These are phyloP conservation scores for Cryomyces minteri DNA, from an alignment of 495 filamentous ascomycete species.

Conservation along the genomic window DNA sequence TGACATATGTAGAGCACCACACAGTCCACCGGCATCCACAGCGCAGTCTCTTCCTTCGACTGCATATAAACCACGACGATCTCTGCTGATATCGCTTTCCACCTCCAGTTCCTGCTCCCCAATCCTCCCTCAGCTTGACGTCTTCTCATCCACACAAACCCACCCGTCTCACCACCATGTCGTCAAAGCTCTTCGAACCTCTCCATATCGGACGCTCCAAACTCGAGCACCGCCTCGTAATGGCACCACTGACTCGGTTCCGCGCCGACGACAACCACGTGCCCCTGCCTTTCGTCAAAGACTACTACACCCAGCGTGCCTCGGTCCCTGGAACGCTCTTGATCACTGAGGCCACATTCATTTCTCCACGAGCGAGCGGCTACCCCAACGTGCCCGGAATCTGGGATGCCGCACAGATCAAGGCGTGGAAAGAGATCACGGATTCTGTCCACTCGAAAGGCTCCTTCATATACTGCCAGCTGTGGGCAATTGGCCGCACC, in stretches of 20 bases:
- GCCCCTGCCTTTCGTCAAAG: conserved; percentile 21
- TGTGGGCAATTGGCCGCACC: conserved; percentile 50
- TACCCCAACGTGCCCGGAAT: conserved; percentile 44
- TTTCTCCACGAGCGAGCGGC: conserved; percentile 33
- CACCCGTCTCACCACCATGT: too few species aligned
- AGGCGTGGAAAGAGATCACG: conserved; percentile 41
- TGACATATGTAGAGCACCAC: too few species aligned
- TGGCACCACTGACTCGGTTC: conserved; percentile 11
- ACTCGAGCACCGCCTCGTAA: conserved; percentile 7
- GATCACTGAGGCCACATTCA: conserved; percentile 47
- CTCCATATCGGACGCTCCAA: conserved; percentile 4
- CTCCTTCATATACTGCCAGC: conserved; percentile 43
- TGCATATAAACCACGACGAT: too few species aligned
- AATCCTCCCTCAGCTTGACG: too few species aligned
- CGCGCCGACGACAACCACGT: conserved; percentile 24
- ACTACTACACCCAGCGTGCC: conserved; percentile 46
- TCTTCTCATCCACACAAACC: too few species aligned
- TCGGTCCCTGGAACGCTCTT: conserved; percentile 38
- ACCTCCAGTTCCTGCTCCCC: too few species aligned
- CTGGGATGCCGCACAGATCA: conserved; percentile 39
- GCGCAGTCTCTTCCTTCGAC: too few species aligned
- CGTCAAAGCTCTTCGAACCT: conserved; percentile 6
- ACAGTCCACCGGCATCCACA: too few species aligned
- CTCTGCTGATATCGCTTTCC: too few species aligned
- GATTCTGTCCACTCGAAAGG: conserved; percentile 48